Evolutionary conservation across 345 rosid species (phyloP), one percentile per base, ranked within the genome.

Genomic region (Murraya koenigii): DNA sequence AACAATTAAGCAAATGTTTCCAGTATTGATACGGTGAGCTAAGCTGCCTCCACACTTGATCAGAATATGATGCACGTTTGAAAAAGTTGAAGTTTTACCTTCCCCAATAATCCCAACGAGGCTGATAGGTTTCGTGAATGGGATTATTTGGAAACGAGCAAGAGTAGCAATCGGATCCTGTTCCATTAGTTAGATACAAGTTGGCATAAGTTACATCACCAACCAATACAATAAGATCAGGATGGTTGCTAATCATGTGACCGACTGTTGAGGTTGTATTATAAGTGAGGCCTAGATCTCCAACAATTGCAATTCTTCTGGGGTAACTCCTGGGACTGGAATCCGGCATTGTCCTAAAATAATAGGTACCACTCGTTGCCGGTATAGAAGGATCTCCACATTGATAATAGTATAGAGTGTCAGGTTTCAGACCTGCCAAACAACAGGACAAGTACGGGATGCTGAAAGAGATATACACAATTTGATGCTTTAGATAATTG

Each of bases 61-160:
- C 39, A 63, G 3, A 15, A 32, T 13, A 19, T 58, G 61, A 22
- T n/a, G 11, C 7, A n/a, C 3, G 41, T 44, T 44, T 65, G 77
- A 41, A 70, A 73, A 22, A 28, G 2, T 32, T 28, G 22, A 28
- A 49, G 30, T 59, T 72, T 77, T 61, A 86, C 93, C 93, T 90
- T 75, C 95, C 97, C 98, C 95, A 94, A 68, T 84, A 94, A 74
- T 92, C 98, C 98, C 97, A 92, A 25, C 95, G 92, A 69, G 98
- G 98, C 82, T 94, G 97, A 69, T 90, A 90, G 9, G 97, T 94
- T 80, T 90, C 97, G 17, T 89, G 92, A 38, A 92, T 89, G 7
- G 95, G 95, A 54, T 92, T 81, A 19, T 81, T 69, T 0, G 90
- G 22, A 84, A 94, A 90, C 0, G 87, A 77, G 56, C 93, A 88